A percentile compares a stretch with the other conserved stretches of the same genome.
These are phyloP conservation scores for Houttuynia cordata DNA, from an alignment of 164 flowering plant genomes.

Conservation along the genomic window DNA sequence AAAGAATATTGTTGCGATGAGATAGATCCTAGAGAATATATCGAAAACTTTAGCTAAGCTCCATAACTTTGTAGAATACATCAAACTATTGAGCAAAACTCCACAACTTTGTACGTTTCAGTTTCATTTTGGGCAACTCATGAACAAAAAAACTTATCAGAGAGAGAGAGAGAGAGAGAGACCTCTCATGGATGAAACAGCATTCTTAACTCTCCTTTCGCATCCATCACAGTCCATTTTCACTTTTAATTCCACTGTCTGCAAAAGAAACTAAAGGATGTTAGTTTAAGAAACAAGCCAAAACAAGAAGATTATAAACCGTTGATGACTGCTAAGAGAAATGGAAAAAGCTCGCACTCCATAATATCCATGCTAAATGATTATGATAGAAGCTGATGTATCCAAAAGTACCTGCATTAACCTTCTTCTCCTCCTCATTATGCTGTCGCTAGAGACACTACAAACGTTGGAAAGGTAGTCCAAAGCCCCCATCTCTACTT, in stretches of 20 bases:
- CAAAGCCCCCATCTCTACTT: conserved; percentile 48
- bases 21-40: neutral
- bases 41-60: too few relatives aligned
- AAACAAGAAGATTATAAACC: neutral
- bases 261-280: conserved; percentile 7
- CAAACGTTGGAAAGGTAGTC: conserved; percentile 55
- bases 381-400: neutral
- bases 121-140: neutral
- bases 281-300: neutral
- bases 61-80: too few relatives aligned
- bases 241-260: conserved; percentile 80
- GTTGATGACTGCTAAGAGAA: too few relatives aligned
- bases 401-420: conserved; percentile 45
- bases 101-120: neutral
- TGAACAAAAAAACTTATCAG: neutral
- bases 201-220: conserved; percentile 56
- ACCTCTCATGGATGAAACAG: conserved; percentile 60
- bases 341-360: neutral
- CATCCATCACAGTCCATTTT: conserved; percentile 86
- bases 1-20: too few relatives aligned
- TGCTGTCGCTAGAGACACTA: conserved; percentile 31
- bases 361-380: neutral
- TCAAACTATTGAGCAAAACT: too few relatives aligned
- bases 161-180: conserved; percentile 5
- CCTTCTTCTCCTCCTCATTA: conserved; percentile 30